phyloP scores from a whole-genome alignment of 1,139 yeast genomes.

The Maudiozyma humilis region DNA sequence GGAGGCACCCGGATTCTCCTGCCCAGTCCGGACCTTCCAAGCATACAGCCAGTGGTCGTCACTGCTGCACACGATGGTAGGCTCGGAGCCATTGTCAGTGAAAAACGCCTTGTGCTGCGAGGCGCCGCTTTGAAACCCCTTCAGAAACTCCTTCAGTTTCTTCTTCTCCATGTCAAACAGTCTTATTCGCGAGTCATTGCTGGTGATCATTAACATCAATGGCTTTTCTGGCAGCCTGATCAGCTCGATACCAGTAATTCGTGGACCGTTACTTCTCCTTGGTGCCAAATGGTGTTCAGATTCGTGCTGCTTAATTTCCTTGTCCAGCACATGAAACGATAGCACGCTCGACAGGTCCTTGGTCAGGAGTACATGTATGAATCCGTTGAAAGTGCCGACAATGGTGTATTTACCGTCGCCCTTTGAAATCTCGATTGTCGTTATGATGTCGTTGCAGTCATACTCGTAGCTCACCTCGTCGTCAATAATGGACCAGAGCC shows the following conservation, averaged over 20 bases:
- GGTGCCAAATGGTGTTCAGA: neutral
- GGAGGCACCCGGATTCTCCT: neutral
- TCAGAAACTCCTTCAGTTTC: conserved; percentile 56
- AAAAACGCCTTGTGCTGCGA: conserved; percentile 60
- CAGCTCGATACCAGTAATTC: conserved; percentile 43
- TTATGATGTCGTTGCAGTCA: conserved; percentile 28
- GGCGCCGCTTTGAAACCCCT: conserved; percentile 63
- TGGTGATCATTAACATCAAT: conserved; percentile 43
- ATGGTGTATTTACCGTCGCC: conserved; percentile 49
- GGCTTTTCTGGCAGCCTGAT: conserved; percentile 17
- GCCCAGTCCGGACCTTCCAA: conserved; percentile 22
- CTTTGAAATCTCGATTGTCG: conserved; percentile 24
- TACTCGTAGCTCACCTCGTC: conserved; percentile 38
- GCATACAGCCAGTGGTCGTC: conserved; percentile 38
- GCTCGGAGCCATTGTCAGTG: conserved; percentile 10
- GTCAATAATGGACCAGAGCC: conserved; percentile 82
- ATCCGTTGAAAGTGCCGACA: conserved; percentile 79
- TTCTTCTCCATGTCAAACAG: conserved; percentile 49
- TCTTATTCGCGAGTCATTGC: conserved; percentile 75
- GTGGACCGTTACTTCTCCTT: conserved; percentile 32
- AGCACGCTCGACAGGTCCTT: conserved; percentile 50
- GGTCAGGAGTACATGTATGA: conserved; percentile 54
- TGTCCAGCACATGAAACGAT: conserved; percentile 46
- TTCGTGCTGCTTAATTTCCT: conserved; percentile 11
- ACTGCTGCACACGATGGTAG: conserved; percentile 36